Percentiles rank a stretch among this genome's conserved stretches.
phyloP scores from a whole-genome alignment of 2,329 filamentous ascomycete genomes.

The Neodidymelliopsis sp. region DNA sequence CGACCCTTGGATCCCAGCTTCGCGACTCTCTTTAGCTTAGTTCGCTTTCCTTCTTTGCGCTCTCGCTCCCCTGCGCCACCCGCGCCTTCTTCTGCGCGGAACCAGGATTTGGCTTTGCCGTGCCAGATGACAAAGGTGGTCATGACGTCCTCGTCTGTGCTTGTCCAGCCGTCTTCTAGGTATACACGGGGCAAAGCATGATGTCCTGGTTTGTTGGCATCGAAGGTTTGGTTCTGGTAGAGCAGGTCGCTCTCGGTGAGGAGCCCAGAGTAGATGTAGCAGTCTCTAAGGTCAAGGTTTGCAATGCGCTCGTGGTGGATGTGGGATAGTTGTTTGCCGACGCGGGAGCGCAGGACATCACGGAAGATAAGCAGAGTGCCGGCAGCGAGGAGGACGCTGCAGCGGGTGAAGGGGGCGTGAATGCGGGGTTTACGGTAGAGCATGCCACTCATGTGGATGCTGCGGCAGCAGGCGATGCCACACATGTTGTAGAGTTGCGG shows the following conservation, averaged over 20 bases:
- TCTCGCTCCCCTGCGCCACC: slow-evolving; percentile 39
- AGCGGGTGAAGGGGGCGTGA: slow-evolving; percentile 67
- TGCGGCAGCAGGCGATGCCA: slow-evolving; percentile 67
- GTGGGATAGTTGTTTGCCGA: slow-evolving; percentile 64
- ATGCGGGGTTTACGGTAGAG: slow-evolving; percentile 70
- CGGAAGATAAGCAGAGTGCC: slow-evolving; percentile 70
- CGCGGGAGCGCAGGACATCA: slow-evolving; percentile 62
- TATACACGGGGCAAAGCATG: slow-evolving; percentile 67
- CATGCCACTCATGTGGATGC: slow-evolving; percentile 66
- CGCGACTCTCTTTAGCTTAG: slow-evolving; percentile 66
- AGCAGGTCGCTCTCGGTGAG: slow-evolving; percentile 69
- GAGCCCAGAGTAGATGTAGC: slow-evolving; percentile 71
- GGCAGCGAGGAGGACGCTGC: slow-evolving; percentile 66
- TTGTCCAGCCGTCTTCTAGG: slow-evolving; percentile 67
- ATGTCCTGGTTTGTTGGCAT: slow-evolving; percentile 67
- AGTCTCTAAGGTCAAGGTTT: slow-evolving; percentile 66
- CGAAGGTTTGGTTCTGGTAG: slow-evolving; percentile 70
- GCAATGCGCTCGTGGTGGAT: slow-evolving; percentile 69
- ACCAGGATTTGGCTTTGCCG: slow-evolving; percentile 64
- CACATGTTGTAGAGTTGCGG: slow-evolving; percentile 73
- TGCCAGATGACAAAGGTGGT: slow-evolving; percentile 74
- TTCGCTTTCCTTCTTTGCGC: slow-evolving; percentile 51
- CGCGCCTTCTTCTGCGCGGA: slow-evolving; percentile 52
- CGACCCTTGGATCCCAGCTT: slow-evolving; percentile 67
- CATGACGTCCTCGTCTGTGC: slow-evolving; percentile 69